These are phyloP conservation scores for Zygosaccharomyces sapae DNA, from an alignment of 1,139 yeast species.

Conservation along the genomic window DNA sequence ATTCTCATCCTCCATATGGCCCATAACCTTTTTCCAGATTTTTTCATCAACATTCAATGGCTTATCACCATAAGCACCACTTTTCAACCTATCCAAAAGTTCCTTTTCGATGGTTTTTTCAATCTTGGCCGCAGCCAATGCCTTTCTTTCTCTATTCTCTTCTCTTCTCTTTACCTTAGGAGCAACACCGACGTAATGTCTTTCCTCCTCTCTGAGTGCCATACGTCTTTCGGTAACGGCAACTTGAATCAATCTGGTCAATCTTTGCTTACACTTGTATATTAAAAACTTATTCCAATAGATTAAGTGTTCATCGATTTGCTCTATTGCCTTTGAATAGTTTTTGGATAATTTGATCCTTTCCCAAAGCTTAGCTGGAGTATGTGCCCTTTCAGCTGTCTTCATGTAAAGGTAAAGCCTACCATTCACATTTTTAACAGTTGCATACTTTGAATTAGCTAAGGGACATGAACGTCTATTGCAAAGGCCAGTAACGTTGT, in stretches of 20 bases:
- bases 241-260: slow-evolving; percentile 90
- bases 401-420: slow-evolving; percentile 88
- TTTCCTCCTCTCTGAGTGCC: slow-evolving; percentile 85
- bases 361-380: slow-evolving; percentile 92
- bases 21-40: slow-evolving; percentile 91
- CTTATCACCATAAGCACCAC: slow-evolving; percentile 97
- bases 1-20: slow-evolving; percentile 62
- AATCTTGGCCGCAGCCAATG: slow-evolving; percentile 91
- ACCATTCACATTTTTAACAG: slow-evolving; percentile 86
- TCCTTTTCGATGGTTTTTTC: slow-evolving; percentile 96
- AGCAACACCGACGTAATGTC: slow-evolving; percentile 86
- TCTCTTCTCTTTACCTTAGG: slow-evolving; percentile 94
- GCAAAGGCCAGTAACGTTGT: slow-evolving; percentile 87
- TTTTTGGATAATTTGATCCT: slow-evolving; percentile 84
- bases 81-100: slow-evolving; percentile 84
- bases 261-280: slow-evolving; percentile 92
- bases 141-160: slow-evolving; percentile 90
- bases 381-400: slow-evolving; percentile 95
- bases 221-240: slow-evolving; percentile 91
- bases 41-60: slow-evolving; percentile 95
- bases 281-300: slow-evolving; percentile 92
- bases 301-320: slow-evolving; percentile 77
- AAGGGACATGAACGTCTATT: slow-evolving; percentile 91
- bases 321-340: slow-evolving; percentile 79
- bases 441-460: slow-evolving; percentile 94